Evolutionary conservation across 306 rosid species (phyloP), one percentile per base, ranked within the genome.

Genomic region (Castanopsis chinensis): DNA sequence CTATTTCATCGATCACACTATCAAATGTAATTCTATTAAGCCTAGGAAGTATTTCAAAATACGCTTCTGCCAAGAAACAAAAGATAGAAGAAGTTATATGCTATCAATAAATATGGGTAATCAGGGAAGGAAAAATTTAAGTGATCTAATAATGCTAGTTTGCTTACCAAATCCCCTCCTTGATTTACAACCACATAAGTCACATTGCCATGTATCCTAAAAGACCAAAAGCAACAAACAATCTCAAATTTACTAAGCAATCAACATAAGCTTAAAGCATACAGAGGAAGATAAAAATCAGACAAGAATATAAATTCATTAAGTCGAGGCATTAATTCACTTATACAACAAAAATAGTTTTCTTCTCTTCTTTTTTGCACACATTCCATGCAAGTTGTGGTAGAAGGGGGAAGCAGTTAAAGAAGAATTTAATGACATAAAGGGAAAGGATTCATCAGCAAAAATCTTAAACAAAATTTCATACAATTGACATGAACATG

Each of bases 141-240:
- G 53, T 1, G 17, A 49, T 49, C 5, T 49, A 49, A 13, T 49
- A 49, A 49, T 49, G 15, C 53, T 20, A 21, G 53, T 70, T 35
- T 76, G 68, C 82, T 72, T 77, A 87, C 90, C 90, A 49, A 84
- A 79, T 43, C 88, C 88, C 71, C 63, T 71, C 21, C 86, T 80
- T 27, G 86, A 82, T 63, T 71, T 74, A 55, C 83, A 76, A 14
- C 82, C 75, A 64, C 90, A 59, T 12, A 59, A 6, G 32, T 59
- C 23, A 14, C 88, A 84, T 27, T 85, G 81, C 90, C 85, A 79
- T 72, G 73, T 71, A 33, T 73, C 86, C 90, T 87, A 79, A 37
- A 68, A 81, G 74, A 37, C 10, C 19, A 53, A 69, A 73, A 33
- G 57, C 21, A 57, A 43, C 73, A 55, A 49, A 49, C 17, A 49